These are phyloP conservation scores for Monilinia fructicola DNA, from an alignment of 2,329 filamentous ascomycete genomes.

Conservation along the genomic window DNA sequence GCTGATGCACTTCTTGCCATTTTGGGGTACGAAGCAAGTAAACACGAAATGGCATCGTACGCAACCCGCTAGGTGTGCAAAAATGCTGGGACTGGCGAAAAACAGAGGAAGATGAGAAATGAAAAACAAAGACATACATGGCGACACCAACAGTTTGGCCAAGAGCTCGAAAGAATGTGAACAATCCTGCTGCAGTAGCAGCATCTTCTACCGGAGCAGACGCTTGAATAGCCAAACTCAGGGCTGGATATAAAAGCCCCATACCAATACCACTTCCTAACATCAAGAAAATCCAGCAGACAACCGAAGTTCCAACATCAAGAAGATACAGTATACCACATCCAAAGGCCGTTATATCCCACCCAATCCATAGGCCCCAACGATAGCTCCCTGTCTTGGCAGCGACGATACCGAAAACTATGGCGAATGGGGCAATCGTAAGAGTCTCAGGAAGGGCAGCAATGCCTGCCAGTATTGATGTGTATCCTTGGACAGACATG, in stretches of 20 bases:
- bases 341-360: constrained; percentile 57
- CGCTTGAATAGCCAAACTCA: constrained; percentile 63
- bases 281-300: constrained; percentile 59
- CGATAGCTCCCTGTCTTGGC: constrained; percentile 57
- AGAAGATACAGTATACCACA: constrained; percentile 54
- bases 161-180: constrained; percentile 63
- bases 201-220: constrained; percentile 55
- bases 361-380: constrained; percentile 52
- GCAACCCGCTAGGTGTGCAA: not conserved
- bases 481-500: constrained; percentile 51
- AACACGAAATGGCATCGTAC: not conserved
- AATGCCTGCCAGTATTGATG: constrained; percentile 53
- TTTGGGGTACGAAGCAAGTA: rapidly evolving
- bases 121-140: constrained; percentile 43
- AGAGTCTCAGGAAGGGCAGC: constrained; percentile 59
- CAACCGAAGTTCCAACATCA: constrained; percentile 49
- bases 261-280: constrained; percentile 58
- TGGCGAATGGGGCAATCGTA: constrained; percentile 56
- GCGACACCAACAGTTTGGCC: constrained; percentile 44
- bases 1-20: not conserved
- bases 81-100: not conserved
- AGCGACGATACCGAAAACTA: constrained; percentile 55
- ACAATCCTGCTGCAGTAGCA: constrained; percentile 60
- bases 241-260: constrained; percentile 57
- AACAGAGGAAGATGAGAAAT: not conserved